These are phyloP conservation scores for Vaccinium myrtillus DNA, from an alignment of 148 eudicot genomes.

Conservation along the genomic window DNA sequence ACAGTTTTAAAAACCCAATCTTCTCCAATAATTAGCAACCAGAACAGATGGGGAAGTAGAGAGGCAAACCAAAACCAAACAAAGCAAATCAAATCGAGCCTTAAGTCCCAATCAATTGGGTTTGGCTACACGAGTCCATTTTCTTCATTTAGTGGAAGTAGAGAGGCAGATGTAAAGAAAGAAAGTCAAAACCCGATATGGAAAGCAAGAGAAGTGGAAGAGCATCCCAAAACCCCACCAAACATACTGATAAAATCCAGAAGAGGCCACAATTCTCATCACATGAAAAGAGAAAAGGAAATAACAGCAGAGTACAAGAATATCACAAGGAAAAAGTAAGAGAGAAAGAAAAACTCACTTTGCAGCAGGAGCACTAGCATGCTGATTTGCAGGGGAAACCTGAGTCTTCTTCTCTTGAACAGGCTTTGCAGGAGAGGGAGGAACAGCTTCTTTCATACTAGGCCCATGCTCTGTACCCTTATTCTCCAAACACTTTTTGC, in stretches of 20 bases:
- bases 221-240: background rate
- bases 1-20: background rate
- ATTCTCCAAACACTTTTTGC: slow-evolving; percentile 19
- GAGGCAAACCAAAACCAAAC: too few species aligned
- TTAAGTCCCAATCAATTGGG: too few species aligned
- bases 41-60: too few species aligned
- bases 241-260: background rate
- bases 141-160: background rate
- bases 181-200: background rate
- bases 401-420: slow-evolving; percentile 37
- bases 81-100: too few species aligned
- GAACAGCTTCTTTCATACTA: slow-evolving; percentile 25
- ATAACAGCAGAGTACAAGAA: background rate
- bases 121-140: too few species aligned
- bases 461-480: slow-evolving; percentile 24
- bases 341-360: slow-evolving; percentile 30
- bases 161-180: background rate
- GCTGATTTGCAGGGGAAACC: slow-evolving; percentile 17
- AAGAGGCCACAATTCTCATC: background rate
- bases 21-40: background rate
- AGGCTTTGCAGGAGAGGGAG: slow-evolving; percentile 24
- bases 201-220: background rate
- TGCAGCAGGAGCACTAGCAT: slow-evolving; percentile 40
- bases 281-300: background rate
- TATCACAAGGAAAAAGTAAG: background rate